Evolutionary conservation across 2,329 filamentous ascomycete genomes (phyloP).

Genomic region (Simplicillium aogashimaense): DNA sequence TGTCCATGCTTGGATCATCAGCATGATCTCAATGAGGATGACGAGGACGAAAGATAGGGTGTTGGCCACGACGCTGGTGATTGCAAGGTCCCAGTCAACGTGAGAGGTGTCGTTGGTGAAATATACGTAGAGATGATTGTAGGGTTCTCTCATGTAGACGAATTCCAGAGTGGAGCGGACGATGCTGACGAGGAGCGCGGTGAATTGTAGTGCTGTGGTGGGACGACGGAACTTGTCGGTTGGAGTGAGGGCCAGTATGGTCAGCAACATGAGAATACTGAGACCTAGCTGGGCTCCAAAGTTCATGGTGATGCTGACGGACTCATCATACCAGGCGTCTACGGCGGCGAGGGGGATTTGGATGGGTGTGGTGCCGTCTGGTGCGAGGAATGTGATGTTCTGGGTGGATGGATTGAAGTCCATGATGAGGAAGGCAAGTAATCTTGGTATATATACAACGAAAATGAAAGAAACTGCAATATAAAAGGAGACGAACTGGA

Average conservation of each 20-base stretch:
- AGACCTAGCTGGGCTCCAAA: conserved; percentile 64
- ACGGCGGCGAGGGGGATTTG: conserved; percentile 20
- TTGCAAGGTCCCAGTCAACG: conserved; percentile 29
- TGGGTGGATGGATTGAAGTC: conserved; percentile 25
- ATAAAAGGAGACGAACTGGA: no score
- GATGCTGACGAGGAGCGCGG: conserved; percentile 50
- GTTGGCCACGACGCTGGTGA: conserved; percentile 26
- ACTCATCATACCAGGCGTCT: conserved; percentile 20
- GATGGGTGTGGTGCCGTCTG: conserved; percentile 20
- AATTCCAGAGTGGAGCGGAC: conserved; percentile 47
- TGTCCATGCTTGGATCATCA: conserved; percentile 42
- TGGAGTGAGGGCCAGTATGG: conserved; percentile 59
- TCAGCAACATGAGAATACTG: conserved; percentile 51
- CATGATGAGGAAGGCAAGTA: not conserved
- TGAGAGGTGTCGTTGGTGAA: conserved; percentile 43
- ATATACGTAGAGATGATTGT: conserved; percentile 50
- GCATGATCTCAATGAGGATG: conserved; percentile 33
- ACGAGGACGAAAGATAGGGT: conserved; percentile 32
- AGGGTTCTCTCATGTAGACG: conserved; percentile 51
- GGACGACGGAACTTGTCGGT: conserved; percentile 51
- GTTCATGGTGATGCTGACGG: conserved; percentile 41
- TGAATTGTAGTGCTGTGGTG: conserved; percentile 56
- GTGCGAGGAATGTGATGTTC: conserved; percentile 21
- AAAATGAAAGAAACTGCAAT: no score
- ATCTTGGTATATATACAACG: not conserved